Base-by-base conservation (phyloP, 2,329 filamentous ascomycete genomes). In the Aspergillus pseudoviridinutans region DNA sequence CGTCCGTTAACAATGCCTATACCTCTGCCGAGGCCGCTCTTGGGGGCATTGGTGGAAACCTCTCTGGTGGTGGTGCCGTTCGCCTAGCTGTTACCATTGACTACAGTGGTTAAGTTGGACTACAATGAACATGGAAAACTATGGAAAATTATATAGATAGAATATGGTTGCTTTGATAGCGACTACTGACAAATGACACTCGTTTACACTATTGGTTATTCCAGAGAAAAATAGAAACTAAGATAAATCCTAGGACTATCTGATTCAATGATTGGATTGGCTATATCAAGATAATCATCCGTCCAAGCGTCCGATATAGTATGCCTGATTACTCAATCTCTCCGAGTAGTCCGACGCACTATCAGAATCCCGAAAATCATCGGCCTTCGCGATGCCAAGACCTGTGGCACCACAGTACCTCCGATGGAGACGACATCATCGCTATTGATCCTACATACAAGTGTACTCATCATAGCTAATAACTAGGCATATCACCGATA, bases 11-110 rank as follows among this genome's bases (percentile, higher is more conserved):
- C 47, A 74, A 74, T 49, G 72, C 72, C 29, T 75, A 75, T 49
- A 72, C 66, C 9, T 52, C 59, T 9, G 63, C 59, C 14, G 58
- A 70, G 60, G 64, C 64, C 3, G 61, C 57, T 46, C 29, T 64
- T 53, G 73, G 68, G 58, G 73, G 73, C 46, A 71, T 75, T 50
- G 73, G 73, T 42, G 72, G 66, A 7, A 74, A 73, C 17, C 10
- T 46, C 41, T 55, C 61, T 6, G 50, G 47, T 24, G 58, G 61
- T 51, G 68, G 66, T 10, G 49, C 66, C 20, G 64, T 71, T 42
- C 62, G 67, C 53, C 56, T 73, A 17, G 62, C 64, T 44, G 68
- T 70, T 25, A 62, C 58, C 10, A 59, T 73, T 25, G 68, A 70
- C 49, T 73, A 70, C 57, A 62, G 62, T 44, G 65, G 57, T 22